Evolutionary conservation across 768 basidiomycete species (phyloP).

Genomic region (Lactifluus echinatus): DNA sequence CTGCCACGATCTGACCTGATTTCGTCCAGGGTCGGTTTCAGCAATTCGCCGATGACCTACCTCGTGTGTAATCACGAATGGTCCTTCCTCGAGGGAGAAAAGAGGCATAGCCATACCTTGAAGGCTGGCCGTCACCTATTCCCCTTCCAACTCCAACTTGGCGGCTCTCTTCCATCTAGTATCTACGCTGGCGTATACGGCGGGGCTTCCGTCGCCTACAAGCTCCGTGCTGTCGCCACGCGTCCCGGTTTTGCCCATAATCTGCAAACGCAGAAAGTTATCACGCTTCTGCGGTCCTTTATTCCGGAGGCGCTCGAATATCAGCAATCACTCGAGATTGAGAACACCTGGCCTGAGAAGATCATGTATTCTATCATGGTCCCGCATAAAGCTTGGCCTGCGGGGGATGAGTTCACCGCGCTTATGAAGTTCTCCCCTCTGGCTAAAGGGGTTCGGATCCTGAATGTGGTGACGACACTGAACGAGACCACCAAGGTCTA

Average conservation of each 20-base stretch:
- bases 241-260: conserved; percentile 69
- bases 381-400: conserved; percentile 94
- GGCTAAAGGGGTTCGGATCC: conserved; percentile 71
- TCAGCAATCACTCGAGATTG: conserved; percentile 90
- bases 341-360: conserved; percentile 97
- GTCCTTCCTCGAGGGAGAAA: conserved; percentile 86
- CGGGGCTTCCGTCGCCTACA: conserved; percentile 73
- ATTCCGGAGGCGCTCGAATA: conserved; percentile 82
- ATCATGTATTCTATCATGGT: conserved; percentile 92
- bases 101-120: conserved; percentile 73
- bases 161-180: conserved; percentile 77
- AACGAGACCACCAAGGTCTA: conserved; percentile 66
- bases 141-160: conserved; percentile 83
- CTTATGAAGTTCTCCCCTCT: conserved; percentile 83
- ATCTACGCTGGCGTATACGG: conserved; percentile 47
- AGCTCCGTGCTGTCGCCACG: conserved; percentile 76
- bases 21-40: conserved; percentile 34
- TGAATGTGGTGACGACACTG: conserved; percentile 56
- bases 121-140: conserved; percentile 94
- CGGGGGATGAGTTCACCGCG: conserved; percentile 76
- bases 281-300: conserved; percentile 67
- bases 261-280: conserved; percentile 49
- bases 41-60: conserved; percentile 43
- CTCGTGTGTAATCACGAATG: conserved; percentile 77
- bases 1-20: conserved; percentile 12